Evolutionary conservation across 2,329 filamentous ascomycete species (phyloP).

Genomic region (Colletotrichum costaricense): DNA sequence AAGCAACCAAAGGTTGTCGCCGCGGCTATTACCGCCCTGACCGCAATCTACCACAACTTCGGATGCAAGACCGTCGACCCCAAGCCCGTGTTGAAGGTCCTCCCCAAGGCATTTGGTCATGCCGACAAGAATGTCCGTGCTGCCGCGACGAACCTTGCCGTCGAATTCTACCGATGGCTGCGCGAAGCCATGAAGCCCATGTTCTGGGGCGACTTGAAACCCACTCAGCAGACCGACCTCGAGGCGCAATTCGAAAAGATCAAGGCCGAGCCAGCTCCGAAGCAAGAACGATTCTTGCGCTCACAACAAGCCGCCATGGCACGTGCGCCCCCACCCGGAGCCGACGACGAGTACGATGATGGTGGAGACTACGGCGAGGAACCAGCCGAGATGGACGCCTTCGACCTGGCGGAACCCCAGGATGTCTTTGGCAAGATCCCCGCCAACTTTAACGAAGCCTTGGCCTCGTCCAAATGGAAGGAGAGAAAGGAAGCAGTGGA

Average conservation of each 20-base stretch:
- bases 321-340: conserved; percentile 70
- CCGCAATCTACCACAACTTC: conserved; percentile 90
- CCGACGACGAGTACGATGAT: conserved; percentile 67
- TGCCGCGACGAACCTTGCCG: conserved; percentile 89
- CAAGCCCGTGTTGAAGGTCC: conserved; percentile 86
- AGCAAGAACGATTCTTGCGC: conserved; percentile 88
- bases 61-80: conserved; percentile 95
- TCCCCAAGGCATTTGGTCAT: conserved; percentile 93
- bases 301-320: conserved; percentile 89
- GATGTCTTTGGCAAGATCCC: conserved; percentile 87
- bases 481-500: conserved; percentile 96
- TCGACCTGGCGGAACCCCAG: conserved; percentile 86
- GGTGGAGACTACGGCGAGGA: conserved; percentile 71
- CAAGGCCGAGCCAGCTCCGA: conserved; percentile 86
- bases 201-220: conserved; percentile 96
- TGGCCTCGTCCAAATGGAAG: conserved; percentile 97
- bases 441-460: conserved; percentile 82
- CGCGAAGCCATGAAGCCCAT: conserved; percentile 98
- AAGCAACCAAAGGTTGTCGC: conserved; percentile 92
- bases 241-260: conserved; percentile 95
- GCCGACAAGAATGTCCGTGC: conserved; percentile 98
- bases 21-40: conserved; percentile 78
- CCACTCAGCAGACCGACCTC: conserved; percentile 92
- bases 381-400: conserved; percentile 80
- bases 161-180: conserved; percentile 97